Conservation (phyloP, 2,329 filamentous ascomycete genomes). For the Aspergillus latus region DNA sequence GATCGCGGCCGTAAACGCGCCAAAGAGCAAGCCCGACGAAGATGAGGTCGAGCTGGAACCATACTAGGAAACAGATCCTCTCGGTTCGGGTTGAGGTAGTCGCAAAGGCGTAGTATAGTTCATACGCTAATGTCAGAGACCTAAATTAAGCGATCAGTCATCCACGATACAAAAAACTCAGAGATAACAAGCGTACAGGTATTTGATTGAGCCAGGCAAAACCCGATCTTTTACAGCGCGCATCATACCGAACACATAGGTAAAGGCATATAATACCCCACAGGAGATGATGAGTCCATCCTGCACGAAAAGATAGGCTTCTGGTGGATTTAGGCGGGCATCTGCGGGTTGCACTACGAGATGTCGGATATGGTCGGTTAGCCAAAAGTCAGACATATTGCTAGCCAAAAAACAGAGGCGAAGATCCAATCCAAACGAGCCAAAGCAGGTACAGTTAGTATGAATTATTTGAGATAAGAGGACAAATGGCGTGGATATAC, state of each 20-base stretch:
- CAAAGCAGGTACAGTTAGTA: no score
- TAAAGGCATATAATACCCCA: slow-evolving; percentile 22
- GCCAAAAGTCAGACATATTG: slow-evolving; percentile 1
- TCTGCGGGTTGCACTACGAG: slow-evolving; percentile 24
- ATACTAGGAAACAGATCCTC: slow-evolving; percentile 18
- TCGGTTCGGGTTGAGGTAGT: slow-evolving; percentile 19
- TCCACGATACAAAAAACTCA: not conserved
- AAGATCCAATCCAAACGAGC: no score
- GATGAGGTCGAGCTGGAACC: slow-evolving; percentile 20
- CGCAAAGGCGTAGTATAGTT: slow-evolving; percentile 21
- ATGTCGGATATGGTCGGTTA: slow-evolving; percentile 9
- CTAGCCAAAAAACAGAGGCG: no score
- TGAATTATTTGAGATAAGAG: no score
- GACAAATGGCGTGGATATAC: no score
- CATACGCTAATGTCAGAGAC: slow-evolving; percentile 22
- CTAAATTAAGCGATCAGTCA: slow-evolving; percentile 2
- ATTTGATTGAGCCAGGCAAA: slow-evolving; percentile 4
- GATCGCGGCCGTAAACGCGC: slow-evolving; percentile 11
- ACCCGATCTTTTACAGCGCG: slow-evolving; percentile 16
- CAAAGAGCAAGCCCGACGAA: slow-evolving; percentile 15
- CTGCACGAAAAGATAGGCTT: slow-evolving; percentile 24
- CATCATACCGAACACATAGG: slow-evolving; percentile 20
- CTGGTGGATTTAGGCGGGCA: slow-evolving; percentile 16
- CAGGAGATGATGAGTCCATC: slow-evolving; percentile 25
- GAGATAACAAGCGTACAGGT: slow-evolving; percentile 14